Evolutionary conservation across 1,284 basidiomycete genomes (phyloP).

Genomic region (Agroathelia rolfsii): DNA sequence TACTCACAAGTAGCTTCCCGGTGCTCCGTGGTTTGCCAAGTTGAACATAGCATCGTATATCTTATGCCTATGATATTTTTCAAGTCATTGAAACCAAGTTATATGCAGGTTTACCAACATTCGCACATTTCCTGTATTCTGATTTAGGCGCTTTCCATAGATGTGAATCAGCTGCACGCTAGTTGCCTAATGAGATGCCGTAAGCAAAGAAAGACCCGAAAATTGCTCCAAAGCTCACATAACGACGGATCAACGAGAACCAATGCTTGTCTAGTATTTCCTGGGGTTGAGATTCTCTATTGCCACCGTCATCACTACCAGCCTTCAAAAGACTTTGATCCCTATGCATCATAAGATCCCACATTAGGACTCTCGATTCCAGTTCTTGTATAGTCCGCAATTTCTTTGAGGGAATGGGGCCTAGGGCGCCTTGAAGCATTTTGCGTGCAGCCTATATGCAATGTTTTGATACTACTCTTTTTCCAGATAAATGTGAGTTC

Average conservation of each 20-base stretch:
- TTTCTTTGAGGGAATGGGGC: constrained; percentile 16
- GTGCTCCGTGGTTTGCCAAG: constrained; percentile 16
- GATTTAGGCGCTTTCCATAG: constrained; percentile 17
- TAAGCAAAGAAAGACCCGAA: neutral
- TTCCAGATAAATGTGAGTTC: neutral
- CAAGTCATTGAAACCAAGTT: neutral
- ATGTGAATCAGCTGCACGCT: constrained; percentile 16
- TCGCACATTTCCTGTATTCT: constrained; percentile 12
- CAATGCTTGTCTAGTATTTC: constrained; percentile 19
- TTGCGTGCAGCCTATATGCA: constrained; percentile 15
- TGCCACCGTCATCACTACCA: too few species aligned
- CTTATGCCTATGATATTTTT: constrained; percentile 12
- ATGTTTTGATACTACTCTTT: too few species aligned
- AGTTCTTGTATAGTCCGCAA: constrained; percentile 17
- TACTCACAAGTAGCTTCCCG: constrained; percentile 17
- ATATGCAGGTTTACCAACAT: constrained; percentile 14
- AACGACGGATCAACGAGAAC: constrained; percentile 20
- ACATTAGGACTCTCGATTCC: constrained; percentile 17
- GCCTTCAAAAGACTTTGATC: constrained; percentile 10
- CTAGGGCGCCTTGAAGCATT: constrained; percentile 16
- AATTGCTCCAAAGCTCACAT: constrained; percentile 13
- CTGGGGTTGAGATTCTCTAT: constrained; percentile 11
- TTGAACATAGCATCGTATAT: constrained; percentile 18
- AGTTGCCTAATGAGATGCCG: constrained; percentile 14
- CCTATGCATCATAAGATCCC: constrained; percentile 15